Base-by-base conservation (phyloP, 306 rosid genomes). In the Alnus rubra region DNA sequence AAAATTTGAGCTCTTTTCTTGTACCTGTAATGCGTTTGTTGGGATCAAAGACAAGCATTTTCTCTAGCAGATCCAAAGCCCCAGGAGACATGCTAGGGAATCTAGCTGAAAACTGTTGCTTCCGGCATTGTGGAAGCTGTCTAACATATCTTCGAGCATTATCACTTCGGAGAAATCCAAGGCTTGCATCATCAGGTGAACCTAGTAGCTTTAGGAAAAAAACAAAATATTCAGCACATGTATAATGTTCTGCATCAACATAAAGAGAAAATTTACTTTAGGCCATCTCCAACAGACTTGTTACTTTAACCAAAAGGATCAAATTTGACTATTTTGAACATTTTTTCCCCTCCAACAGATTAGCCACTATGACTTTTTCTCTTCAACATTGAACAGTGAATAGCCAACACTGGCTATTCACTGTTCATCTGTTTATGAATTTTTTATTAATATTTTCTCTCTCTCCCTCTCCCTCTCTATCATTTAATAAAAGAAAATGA, bases 1-100 rank as follows among this genome's bases (percentile, higher is more conserved):
- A 73, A 85, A 58, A 67, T n/a, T 35, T 48, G 33, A 54, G 58
- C 28, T 64, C 78, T 56, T 74, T 77, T 13, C 49, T 75, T 51
- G 33, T 80, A 92, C 98, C 98, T 52, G 94, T 87, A 45, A 95
- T 90, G 81, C 98, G 98, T 80, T 87, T 91, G 79, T 73, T 85
- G 74, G 98, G 98, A 83, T 95, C 98, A 69, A 95, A 95, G 42
- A 95, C 86, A 4, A 95, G 98, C 98, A 95, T 95, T 79, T 92
- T 95, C 68, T 95, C 98, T 15, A 92, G 90, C 62, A 95, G 82
- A 84, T 92, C 97, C 79, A 90, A 62, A 28, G 97, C 97, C 81
- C 79, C 94, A 39, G 92, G 84, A 31, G 97, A 78, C 94, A 92
- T 90, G 55, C 76, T 88, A 76, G 98, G 97, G 89, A 92, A 92